Evolutionary conservation across 2,329 filamentous ascomycete genomes (phyloP).

Genomic region (Xylariaceae sp.): DNA sequence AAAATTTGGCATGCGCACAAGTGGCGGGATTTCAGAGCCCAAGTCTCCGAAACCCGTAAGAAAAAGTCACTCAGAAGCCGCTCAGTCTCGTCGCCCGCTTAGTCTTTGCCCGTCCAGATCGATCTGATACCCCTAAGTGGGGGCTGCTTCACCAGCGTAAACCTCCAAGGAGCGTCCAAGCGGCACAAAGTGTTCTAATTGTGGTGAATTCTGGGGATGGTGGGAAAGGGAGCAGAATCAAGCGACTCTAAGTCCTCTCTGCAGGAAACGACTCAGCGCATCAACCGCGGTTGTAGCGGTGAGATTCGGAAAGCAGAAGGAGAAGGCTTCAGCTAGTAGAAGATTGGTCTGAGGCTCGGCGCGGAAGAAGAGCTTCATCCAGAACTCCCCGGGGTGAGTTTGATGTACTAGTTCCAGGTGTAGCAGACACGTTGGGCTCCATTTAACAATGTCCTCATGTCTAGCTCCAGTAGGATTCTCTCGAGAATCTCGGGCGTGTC

Average conservation of each 20-base stretch:
- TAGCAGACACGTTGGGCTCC: neutral
- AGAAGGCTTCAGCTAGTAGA: neutral
- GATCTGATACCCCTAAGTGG: neutral
- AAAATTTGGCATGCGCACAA: neutral
- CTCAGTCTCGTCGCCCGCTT: neutral
- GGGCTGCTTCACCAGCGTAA: neutral
- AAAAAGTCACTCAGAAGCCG: no score
- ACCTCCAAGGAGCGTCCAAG: neutral
- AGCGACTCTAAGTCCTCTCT: neutral
- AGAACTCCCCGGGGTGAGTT: neutral
- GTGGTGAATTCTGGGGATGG: no score
- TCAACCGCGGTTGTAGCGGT: no score
- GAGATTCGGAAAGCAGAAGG: neutral
- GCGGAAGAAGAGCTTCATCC: neutral
- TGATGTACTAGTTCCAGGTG: neutral
- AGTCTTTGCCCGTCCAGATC: neutral
- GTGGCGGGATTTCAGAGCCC: neutral
- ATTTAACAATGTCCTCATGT: no score
- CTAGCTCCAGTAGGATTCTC: no score
- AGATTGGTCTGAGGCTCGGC: neutral
- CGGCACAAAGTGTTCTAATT: neutral
- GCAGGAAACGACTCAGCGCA: neutral
- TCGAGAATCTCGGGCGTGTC: no score
- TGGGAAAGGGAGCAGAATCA: no score
- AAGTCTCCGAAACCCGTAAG: no score